Percentiles rank a stretch among this genome's conserved stretches.
Conservation (phyloP, 345 rosid genomes). For the Turnera subulata region DNA sequence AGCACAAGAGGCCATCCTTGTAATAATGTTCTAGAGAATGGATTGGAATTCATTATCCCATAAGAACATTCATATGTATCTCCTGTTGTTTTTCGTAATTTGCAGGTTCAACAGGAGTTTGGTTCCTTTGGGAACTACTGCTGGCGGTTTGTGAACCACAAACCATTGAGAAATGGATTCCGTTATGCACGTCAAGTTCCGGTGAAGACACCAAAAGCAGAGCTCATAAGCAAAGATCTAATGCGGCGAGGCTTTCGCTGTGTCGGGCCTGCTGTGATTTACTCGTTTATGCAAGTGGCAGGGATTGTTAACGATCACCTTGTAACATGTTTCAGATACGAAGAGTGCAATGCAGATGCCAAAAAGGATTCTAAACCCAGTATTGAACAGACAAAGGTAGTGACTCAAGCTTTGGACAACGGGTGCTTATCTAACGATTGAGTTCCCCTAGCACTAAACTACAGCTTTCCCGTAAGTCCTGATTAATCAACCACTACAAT, state of each 20-base stretch:
- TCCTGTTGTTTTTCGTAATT: constrained; percentile 6
- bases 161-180: constrained; percentile 57
- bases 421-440: constrained; percentile 23
- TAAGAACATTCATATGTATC: neutral
- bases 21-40: neutral
- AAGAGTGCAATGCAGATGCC: constrained; percentile 37
- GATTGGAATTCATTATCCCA: neutral
- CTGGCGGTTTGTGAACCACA: constrained; percentile 73
- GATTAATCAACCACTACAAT: constrained; percentile 15
- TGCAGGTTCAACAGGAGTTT: constrained; percentile 76
- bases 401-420: constrained; percentile 23
- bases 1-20: too few relatives aligned
- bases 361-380: constrained; percentile 24
- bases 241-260: constrained; percentile 90
- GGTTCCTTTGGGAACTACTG: constrained; percentile 78
- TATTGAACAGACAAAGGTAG: constrained; percentile 21
- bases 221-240: constrained; percentile 77
- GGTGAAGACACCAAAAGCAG: constrained; percentile 84
- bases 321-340: constrained; percentile 63
- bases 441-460: constrained; percentile 7
- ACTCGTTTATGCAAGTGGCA: constrained; percentile 83
- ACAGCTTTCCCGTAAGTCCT: constrained; percentile 5
- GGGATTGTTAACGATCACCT: constrained; percentile 87
- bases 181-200: constrained; percentile 80
- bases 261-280: constrained; percentile 82